Evolutionary conservation across 2,329 filamentous ascomycete genomes (phyloP).

Genomic region (Rhinocladiella similis): DNA sequence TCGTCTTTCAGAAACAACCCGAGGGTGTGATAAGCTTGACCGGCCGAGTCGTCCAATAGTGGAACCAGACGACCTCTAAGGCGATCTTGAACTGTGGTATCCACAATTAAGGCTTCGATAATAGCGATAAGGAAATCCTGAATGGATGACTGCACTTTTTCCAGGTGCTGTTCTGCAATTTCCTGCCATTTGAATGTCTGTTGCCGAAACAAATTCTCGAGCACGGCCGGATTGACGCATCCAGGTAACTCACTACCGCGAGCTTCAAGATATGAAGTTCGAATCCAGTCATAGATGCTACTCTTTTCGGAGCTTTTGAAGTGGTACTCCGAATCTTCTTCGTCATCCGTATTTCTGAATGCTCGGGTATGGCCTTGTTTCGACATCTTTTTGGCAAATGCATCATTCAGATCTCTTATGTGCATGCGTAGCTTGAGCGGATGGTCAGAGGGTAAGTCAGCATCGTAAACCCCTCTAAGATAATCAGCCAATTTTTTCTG

Average conservation of each 20-base stretch:
- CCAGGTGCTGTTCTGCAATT: neutral
- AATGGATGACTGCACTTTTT: constrained; percentile 51
- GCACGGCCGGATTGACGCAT: constrained; percentile 31
- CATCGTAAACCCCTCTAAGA: constrained; percentile 24
- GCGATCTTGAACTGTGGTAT: constrained; percentile 3
- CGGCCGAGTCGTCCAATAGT: neutral
- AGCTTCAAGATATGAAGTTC: constrained; percentile 42
- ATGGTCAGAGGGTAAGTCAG: neutral
- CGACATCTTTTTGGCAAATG: neutral
- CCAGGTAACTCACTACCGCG: constrained; percentile 57
- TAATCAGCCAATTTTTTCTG: constrained; percentile 37
- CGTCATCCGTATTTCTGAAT: constrained; percentile 1
- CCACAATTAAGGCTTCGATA: constrained; percentile 32
- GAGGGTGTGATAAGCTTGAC: constrained; percentile 49
- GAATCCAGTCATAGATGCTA: constrained; percentile 40
- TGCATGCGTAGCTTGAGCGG: neutral
- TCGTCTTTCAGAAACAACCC: constrained; percentile 56
- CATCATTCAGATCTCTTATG: neutral
- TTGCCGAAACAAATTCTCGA: constrained; percentile 4
- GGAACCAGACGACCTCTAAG: neutral
- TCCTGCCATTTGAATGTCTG: constrained; percentile 5
- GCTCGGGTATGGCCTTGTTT: neutral
- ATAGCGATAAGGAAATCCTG: constrained; percentile 53
- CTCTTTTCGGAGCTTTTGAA: neutral
- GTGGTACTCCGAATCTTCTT: neutral